Base-by-base conservation (phyloP, 1,284 basidiomycete species). In the Peniophora sp. region DNA sequence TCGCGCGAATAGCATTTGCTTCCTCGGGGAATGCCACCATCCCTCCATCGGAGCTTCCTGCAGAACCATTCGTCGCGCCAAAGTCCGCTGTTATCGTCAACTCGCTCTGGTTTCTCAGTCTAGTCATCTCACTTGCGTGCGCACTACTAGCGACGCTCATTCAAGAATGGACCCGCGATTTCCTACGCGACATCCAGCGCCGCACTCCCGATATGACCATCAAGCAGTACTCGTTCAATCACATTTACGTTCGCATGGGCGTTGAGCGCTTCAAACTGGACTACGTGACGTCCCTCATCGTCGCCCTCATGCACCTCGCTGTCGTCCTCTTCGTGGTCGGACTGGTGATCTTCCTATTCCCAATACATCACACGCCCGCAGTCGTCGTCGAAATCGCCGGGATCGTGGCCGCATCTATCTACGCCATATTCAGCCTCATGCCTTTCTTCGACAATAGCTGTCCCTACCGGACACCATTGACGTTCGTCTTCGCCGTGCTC, bases 1-100 rank as follows among this genome's bases (percentile, higher is more conserved):
- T 65, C 10, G 52, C 55, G 5, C 39, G 50, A 1, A 46, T 63
- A 0, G 47, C 54, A 1, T 6, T 27, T 8, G 37, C 37, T 36
- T n/a, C n/a, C n/a, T n/a, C n/a, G n/a, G n/a, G n/a, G n/a, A n/a
- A n/a, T n/a, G n/a, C n/a, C n/a, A n/a, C n/a, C n/a, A n/a, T n/a
- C n/a, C n/a, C n/a, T n/a, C n/a, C n/a, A n/a, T n/a, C n/a, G n/a
- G n/a, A n/a, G n/a, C n/a, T n/a, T n/a, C n/a, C n/a, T n/a, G 5
- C 27, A 6, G 27, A 6, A 32, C 27, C 27, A 6, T 5, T 12
- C 27, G 12, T 12, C 12, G 27, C 12, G 12, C 35, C 42, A 12
- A 8, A 12, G 27, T 10, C 5, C 3, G 15, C 47, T 11, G 23
- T 52, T 18, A 48, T 39, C 42, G 41, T 45, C 23, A 52, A 52